Base-by-base conservation (phyloP, 1,139 yeast species). In the Pichia terricola region DNA sequence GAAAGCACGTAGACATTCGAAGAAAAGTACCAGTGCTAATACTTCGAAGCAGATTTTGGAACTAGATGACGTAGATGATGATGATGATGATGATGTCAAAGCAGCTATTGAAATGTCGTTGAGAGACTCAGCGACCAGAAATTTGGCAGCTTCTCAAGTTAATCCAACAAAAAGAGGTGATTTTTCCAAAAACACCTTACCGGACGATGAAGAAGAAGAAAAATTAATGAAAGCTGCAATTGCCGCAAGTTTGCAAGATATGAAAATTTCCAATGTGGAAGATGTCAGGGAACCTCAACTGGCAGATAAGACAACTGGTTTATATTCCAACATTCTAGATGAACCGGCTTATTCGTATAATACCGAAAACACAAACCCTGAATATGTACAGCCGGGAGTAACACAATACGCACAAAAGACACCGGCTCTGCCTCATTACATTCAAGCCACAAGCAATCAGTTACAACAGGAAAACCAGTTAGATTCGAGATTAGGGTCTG, bases 171-270 rank as follows among this genome's bases (percentile, higher is more conserved):
- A 39, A 34, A 44, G 30, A 26, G 33, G 37, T 5, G 22, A 26
- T 27, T 9, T 6, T 2, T 38, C 41, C 1, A 9, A 34, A 26
- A 32, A 10, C 16, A 26, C 34, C 22, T 16, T 16, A 16, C 22
- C 22, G 22, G 22, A 16, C 8, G 85, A 79, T 2, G 85, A 79
- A 2, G 94, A 82, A 7, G 86, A 84, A 31, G 97, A 91, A 53
- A 94, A 82, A 34, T 96, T 87, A 38, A 74, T 91, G 79, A 84
- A 80, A 59, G 95, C 94, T 1, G 98, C 97, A 0, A 88, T 91
- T 49, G 95, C 85, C n/a, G 96, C 95, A 1, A 85, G 95, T 63
- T 70, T 91, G 51, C 71, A 73, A 47, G 96, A 87, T 30, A 73
- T 82, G 60, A 76, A 81, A 53, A 65, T 59, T 57, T 27, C 10